Percentiles rank a stretch among this genome's conserved stretches.
phyloP scores from a whole-genome alignment of 1,139 yeast genomes.

The Kazachstania sp. region DNA sequence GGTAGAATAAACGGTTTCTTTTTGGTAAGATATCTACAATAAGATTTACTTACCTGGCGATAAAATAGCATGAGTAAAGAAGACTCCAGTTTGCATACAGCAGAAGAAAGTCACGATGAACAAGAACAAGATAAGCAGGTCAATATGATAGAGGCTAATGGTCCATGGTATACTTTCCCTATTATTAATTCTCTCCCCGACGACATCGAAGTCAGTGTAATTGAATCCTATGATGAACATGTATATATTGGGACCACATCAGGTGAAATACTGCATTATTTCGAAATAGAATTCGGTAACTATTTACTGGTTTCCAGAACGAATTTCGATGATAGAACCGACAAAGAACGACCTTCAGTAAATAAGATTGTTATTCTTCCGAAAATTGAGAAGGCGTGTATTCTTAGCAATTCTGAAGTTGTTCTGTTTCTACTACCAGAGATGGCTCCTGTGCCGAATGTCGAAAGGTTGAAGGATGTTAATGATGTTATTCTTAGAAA shows the following conservation, averaged over 20 bases:
- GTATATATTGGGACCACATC: conserved; percentile 65
- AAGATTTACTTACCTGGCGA: too few relatives aligned
- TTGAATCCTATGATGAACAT: conserved; percentile 54
- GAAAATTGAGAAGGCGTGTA: conserved; percentile 48
- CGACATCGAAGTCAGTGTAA: conserved; percentile 35
- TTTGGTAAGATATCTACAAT: too few relatives aligned
- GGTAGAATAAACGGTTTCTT: too few relatives aligned
- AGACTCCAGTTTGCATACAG: too few relatives aligned
- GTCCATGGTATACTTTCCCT: conserved; percentile 18
- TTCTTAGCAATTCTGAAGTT: conserved; percentile 46
- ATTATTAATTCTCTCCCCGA: conserved; percentile 23
- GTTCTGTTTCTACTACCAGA: conserved; percentile 71
- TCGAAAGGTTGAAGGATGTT: conserved; percentile 60
- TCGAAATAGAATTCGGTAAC: conserved; percentile 53
- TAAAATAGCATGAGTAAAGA: too few relatives aligned
- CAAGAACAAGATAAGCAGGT: neutral
- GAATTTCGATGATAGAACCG: conserved; percentile 34
- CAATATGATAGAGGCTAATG: conserved; percentile 6
- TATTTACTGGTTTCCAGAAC: conserved; percentile 52
- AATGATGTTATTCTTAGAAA: conserved; percentile 35
- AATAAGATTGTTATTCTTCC: conserved; percentile 52
- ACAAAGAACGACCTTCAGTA: conserved; percentile 35
- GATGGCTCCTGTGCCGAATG: conserved; percentile 58
- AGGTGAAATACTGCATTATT: conserved; percentile 70
- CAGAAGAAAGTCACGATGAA: neutral